Conservation (phyloP, 2,329 filamentous ascomycete genomes). For the Drechmeria coniospora region DNA sequence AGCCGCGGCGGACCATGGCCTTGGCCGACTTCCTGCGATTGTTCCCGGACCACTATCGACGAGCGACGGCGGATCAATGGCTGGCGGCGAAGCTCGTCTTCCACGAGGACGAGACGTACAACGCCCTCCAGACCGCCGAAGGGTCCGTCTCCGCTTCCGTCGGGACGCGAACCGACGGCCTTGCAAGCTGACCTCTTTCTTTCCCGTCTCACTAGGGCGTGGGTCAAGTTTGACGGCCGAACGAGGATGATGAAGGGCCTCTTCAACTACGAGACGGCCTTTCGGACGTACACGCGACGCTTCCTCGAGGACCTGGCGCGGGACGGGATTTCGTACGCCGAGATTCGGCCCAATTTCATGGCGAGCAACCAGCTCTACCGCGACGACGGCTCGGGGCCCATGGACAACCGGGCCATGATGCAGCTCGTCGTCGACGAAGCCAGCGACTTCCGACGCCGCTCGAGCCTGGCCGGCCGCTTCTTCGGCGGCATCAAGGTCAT, state of each 20-base stretch:
- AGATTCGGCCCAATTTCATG: slow-evolving; percentile 57
- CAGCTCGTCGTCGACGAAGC: slow-evolving; percentile 41
- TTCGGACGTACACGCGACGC: slow-evolving; percentile 40
- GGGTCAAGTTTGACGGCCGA: slow-evolving; percentile 50
- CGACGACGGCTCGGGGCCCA: slow-evolving; percentile 35
- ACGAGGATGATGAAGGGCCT: slow-evolving; percentile 61
- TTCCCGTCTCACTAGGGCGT: slow-evolving; percentile 23
- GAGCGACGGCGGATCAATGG: slow-evolving; percentile 30
- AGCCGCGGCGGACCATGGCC: slow-evolving; percentile 26
- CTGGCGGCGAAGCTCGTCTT: slow-evolving; percentile 48
- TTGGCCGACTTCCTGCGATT: slow-evolving; percentile 26
- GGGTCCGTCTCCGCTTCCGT: slow-evolving; percentile 28
- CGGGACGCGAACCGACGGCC: not conserved
- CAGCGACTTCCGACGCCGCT: slow-evolving; percentile 25
- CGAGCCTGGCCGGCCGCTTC: slow-evolving; percentile 14
- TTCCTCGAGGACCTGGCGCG: slow-evolving; percentile 46
- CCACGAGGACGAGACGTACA: slow-evolving; percentile 42
- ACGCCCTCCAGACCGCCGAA: slow-evolving; percentile 29
- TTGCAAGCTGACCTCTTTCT: not conserved
- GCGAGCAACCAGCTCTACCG: slow-evolving; percentile 43
- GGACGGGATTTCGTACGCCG: slow-evolving; percentile 56
- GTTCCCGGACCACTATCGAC: slow-evolving; percentile 9
- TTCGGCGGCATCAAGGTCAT: slow-evolving; percentile 56
- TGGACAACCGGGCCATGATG: slow-evolving; percentile 46
- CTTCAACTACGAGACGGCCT: slow-evolving; percentile 50